These are phyloP conservation scores for Dendryphion nanum DNA, from an alignment of 2,329 filamentous ascomycete genomes.

Conservation along the genomic window DNA sequence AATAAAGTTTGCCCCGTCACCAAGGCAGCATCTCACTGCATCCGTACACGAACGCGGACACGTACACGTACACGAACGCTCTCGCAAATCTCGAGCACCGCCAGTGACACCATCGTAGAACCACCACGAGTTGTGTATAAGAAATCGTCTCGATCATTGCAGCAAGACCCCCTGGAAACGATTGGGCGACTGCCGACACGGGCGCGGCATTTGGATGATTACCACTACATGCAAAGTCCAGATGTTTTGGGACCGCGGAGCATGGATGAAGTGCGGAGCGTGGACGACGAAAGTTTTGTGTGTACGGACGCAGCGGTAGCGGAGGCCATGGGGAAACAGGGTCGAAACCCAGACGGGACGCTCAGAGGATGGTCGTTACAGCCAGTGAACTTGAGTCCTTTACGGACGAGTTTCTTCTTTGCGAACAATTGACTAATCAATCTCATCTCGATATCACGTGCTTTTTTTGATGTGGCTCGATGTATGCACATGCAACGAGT, in stretches of 20 bases:
- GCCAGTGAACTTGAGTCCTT: constrained; percentile 13
- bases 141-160: constrained; percentile 6
- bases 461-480: no score
- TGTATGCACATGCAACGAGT: no score
- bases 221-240: constrained; percentile 10
- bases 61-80: not conserved
- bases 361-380: constrained; percentile 12
- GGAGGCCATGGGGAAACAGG: constrained; percentile 12
- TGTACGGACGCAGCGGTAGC: constrained; percentile 15
- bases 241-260: constrained; percentile 5
- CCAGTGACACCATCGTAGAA: not conserved
- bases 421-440: not conserved
- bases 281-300: constrained; percentile 20
- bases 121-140: not conserved
- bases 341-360: constrained; percentile 16
- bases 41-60: not conserved
- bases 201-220: constrained; percentile 12
- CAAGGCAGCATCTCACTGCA: no score
- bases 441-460: no score
- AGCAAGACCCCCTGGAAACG: constrained; percentile 8
- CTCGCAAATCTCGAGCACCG: not conserved
- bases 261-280: constrained; percentile 1
- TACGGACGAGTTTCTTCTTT: constrained; percentile 12
- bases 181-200: constrained; percentile 12
- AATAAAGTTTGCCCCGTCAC: constrained; percentile 1